phyloP scores from a whole-genome alignment of 768 basidiomycete genomes.

The Boletus vermiculosoides region DNA sequence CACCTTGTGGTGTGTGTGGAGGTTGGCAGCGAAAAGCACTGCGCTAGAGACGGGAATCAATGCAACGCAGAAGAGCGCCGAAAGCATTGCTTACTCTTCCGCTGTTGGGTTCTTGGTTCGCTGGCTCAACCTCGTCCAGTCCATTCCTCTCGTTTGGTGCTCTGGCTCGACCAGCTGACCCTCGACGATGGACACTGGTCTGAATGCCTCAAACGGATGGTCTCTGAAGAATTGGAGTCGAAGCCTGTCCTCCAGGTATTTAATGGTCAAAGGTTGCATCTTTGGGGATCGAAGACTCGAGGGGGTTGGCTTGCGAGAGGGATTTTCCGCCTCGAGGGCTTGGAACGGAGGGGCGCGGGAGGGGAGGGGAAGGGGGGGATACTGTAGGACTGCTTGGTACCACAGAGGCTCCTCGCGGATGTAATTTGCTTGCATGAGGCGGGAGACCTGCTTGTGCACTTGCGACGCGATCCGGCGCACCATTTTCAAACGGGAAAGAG shows the following conservation, averaged over 20 bases:
- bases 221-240: conserved; percentile 91
- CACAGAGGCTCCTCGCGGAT: conserved; percentile 71
- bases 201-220: conserved; percentile 94
- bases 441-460: conserved; percentile 84
- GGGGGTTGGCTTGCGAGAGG: conserved; percentile 23
- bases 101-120: conserved; percentile 77
- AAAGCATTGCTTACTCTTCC: conserved; percentile 73
- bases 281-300: conserved; percentile 36
- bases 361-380: conserved; percentile 85
- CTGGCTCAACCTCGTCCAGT: conserved; percentile 82
- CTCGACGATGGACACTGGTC: conserved; percentile 77
- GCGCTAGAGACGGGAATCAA: conserved; percentile 48
- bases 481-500: conserved; percentile 40
- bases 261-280: conserved; percentile 55
- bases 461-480: conserved; percentile 80
- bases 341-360: conserved; percentile 55
- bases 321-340: conserved; percentile 44
- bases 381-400: conserved; percentile 80
- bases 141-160: conserved; percentile 53
- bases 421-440: conserved; percentile 67
- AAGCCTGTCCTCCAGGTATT: conserved; percentile 82
- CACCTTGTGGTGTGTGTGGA: conserved; percentile 61
- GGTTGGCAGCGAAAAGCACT: conserved; percentile 75
- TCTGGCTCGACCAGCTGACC: conserved; percentile 52
- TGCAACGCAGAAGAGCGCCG: neutral